Evolutionary conservation across 352 stramenopile species (phyloP).

Genomic region (Aphanomyces euteiches): DNA sequence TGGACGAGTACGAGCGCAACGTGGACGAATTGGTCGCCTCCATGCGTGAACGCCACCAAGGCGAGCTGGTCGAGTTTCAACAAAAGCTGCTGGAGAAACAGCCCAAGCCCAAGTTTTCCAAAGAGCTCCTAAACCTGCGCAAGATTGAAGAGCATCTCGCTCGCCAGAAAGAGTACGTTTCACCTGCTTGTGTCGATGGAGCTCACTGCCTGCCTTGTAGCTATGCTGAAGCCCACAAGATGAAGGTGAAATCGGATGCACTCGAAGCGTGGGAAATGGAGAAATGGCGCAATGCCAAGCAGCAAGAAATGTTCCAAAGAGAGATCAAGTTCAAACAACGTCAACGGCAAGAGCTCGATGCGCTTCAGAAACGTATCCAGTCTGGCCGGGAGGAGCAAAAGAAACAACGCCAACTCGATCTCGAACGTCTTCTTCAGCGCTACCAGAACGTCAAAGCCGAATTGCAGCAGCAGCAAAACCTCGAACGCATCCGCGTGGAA

Average conservation of each 20-base stretch:
- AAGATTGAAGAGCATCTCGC: conserved; percentile 92
- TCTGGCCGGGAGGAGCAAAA: conserved; percentile 92
- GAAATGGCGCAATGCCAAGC: conserved; percentile 92
- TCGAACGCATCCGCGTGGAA: conserved; percentile 87
- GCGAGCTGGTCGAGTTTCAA: conserved; percentile 91
- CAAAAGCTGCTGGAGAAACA: conserved; percentile 89
- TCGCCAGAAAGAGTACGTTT: conserved; percentile 78
- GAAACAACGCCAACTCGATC: conserved; percentile 91
- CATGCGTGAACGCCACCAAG: conserved; percentile 87
- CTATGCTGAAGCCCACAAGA: conserved; percentile 95
- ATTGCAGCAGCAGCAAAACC: conserved; percentile 91
- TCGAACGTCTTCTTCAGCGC: conserved; percentile 88
- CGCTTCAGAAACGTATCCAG: conserved; percentile 92
- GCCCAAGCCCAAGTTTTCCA: conserved; percentile 91
- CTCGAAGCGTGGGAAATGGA: conserved; percentile 93
- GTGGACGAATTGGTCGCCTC: conserved; percentile 85
- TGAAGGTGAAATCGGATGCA: conserved; percentile 94
- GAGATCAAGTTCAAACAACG: conserved; percentile 93
- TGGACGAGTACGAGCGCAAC: conserved; percentile 93
- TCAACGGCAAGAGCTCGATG: conserved; percentile 91
- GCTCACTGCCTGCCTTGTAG: conserved; percentile 31
- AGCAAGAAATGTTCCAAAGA: conserved; percentile 93
- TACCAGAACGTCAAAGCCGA: conserved; percentile 96
- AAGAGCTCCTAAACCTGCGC: conserved; percentile 91
- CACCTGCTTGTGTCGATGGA: neutral